These are phyloP conservation scores for Tagetes patula DNA, from an alignment of 129 eudicot genomes.

Conservation along the genomic window DNA sequence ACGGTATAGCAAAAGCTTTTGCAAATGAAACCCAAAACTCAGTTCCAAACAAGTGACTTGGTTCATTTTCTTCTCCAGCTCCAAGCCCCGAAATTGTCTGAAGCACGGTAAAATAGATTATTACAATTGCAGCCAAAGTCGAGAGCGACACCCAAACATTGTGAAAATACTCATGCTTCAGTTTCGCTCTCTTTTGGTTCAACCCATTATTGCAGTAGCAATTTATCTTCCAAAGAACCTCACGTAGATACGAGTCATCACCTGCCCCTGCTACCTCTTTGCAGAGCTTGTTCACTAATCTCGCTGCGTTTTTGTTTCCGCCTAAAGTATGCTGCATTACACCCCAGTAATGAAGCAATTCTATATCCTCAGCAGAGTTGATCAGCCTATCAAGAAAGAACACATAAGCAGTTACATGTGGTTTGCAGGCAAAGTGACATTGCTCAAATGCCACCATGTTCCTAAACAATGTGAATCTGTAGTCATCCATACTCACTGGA, in stretches of 20 bases:
- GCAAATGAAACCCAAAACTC: conserved; percentile 22
- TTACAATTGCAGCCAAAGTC: conserved; percentile 27
- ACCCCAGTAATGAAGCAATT: conserved; percentile 40
- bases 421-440: conserved; percentile 33
- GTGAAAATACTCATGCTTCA: conserved; percentile 34
- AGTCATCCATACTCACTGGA: conserved; percentile 33
- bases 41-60: neutral
- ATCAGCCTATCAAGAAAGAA: conserved; percentile 45
- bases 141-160: conserved; percentile 39
- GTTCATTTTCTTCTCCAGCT: neutral
- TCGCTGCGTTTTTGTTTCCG: conserved; percentile 42
- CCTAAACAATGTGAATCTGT: conserved; percentile 37
- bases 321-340: conserved; percentile 46
- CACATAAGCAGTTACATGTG: conserved; percentile 38
- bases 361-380: conserved; percentile 40
- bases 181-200: conserved; percentile 22
- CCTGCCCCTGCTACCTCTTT: conserved; percentile 36
- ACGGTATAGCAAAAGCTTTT: conserved; percentile 13
- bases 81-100: conserved; percentile 31
- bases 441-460: conserved; percentile 53
- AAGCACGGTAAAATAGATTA: conserved; percentile 34
- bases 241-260: conserved; percentile 36
- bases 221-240: conserved; percentile 35
- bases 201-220: conserved; percentile 24
- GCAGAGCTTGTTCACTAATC: conserved; percentile 42